Percentiles rank a stretch among this genome's conserved stretches.
phyloP scores from a whole-genome alignment of 2,329 filamentous ascomycete genomes.

The Fusarium anguioides region DNA sequence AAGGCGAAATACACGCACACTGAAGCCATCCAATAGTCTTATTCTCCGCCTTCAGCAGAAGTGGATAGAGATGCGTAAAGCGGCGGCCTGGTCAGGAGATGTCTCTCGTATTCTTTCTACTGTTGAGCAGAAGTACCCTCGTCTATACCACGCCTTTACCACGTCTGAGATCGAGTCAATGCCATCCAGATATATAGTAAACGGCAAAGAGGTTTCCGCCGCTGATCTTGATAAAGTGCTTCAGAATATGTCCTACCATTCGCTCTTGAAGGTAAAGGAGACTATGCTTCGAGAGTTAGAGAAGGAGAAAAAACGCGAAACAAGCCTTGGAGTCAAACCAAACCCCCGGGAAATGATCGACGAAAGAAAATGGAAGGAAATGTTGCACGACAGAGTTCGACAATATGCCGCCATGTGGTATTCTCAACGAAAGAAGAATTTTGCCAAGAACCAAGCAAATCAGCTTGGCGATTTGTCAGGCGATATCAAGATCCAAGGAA shows the following conservation, averaged over 20 bases:
- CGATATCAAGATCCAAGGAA: slow-evolving; percentile 8
- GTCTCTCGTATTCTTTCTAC: slow-evolving; percentile 54
- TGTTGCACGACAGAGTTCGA: slow-evolving; percentile 36
- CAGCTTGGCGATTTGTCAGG: not conserved
- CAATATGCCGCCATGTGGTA: slow-evolving; percentile 39
- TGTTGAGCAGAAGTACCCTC: slow-evolving; percentile 55
- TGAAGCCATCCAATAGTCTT: slow-evolving; percentile 52
- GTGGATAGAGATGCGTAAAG: slow-evolving; percentile 61
- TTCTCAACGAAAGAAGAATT: slow-evolving; percentile 24
- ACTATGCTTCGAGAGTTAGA: slow-evolving; percentile 31
- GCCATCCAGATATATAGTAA: slow-evolving; percentile 41
- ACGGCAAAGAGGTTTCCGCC: slow-evolving; percentile 42
- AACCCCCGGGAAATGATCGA: slow-evolving; percentile 3
- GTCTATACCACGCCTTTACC: slow-evolving; percentile 55
- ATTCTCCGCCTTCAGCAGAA: slow-evolving; percentile 61
- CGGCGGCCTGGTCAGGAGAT: slow-evolving; percentile 61
- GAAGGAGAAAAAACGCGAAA: slow-evolving; percentile 35
- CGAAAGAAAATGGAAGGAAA: slow-evolving; percentile 29
- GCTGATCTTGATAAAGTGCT: slow-evolving; percentile 47
- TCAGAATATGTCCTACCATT: slow-evolving; percentile 45
- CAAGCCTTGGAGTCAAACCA: slow-evolving; percentile 17
- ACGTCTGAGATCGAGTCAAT: slow-evolving; percentile 48
- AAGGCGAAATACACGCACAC: slow-evolving; percentile 50
- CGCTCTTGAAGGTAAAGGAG: slow-evolving; percentile 46
- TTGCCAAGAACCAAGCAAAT: not conserved